A percentile compares a stretch with the other conserved stretches of the same genome.
Conservation (phyloP, 2,329 filamentous ascomycete genomes). For the Sporothrix protearum region DNA sequence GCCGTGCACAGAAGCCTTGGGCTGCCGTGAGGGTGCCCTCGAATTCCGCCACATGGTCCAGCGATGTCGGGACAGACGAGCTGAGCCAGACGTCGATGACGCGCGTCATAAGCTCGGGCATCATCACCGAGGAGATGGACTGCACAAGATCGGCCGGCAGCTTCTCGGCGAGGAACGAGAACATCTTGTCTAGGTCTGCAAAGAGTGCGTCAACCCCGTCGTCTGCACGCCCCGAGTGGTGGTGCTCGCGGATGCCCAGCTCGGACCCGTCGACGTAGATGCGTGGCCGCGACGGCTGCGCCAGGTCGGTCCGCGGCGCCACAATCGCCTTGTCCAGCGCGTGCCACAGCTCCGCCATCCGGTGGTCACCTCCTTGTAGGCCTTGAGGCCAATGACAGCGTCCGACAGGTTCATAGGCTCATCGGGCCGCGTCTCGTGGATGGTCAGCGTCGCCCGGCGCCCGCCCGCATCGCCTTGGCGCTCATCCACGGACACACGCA, state of each 20-base stretch:
- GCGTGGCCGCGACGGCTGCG: slow-evolving; percentile 35
- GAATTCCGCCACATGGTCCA: slow-evolving; percentile 68
- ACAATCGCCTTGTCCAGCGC: slow-evolving; percentile 61
- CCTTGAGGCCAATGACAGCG: slow-evolving; percentile 54
- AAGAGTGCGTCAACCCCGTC: slow-evolving; percentile 51
- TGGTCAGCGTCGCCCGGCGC: slow-evolving; percentile 39
- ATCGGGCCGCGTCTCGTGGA: slow-evolving; percentile 35
- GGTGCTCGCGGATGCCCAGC: slow-evolving; percentile 42
- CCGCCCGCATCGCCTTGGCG: slow-evolving; percentile 54
- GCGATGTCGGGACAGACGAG: slow-evolving; percentile 68
- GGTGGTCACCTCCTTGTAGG: slow-evolving; percentile 59
- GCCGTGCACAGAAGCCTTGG: slow-evolving; percentile 57
- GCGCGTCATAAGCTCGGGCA: slow-evolving; percentile 64
- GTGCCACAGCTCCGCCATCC: slow-evolving; percentile 59
- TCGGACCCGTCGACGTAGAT: slow-evolving; percentile 46
- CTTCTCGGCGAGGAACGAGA: slow-evolving; percentile 50
- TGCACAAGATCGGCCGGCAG: slow-evolving; percentile 54
- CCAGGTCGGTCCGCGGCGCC: slow-evolving; percentile 53
- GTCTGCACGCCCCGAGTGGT: slow-evolving; percentile 35
- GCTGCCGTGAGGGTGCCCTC: slow-evolving; percentile 65
- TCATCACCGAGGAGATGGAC: slow-evolving; percentile 64
- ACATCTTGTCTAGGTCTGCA: slow-evolving; percentile 49
- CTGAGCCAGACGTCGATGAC: slow-evolving; percentile 74
- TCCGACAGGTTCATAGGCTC: slow-evolving; percentile 52
- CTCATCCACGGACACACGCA: slow-evolving; percentile 58